These are phyloP conservation scores for Trichoderma orchidacearum DNA, from an alignment of 495 filamentous ascomycete genomes.

Conservation along the genomic window DNA sequence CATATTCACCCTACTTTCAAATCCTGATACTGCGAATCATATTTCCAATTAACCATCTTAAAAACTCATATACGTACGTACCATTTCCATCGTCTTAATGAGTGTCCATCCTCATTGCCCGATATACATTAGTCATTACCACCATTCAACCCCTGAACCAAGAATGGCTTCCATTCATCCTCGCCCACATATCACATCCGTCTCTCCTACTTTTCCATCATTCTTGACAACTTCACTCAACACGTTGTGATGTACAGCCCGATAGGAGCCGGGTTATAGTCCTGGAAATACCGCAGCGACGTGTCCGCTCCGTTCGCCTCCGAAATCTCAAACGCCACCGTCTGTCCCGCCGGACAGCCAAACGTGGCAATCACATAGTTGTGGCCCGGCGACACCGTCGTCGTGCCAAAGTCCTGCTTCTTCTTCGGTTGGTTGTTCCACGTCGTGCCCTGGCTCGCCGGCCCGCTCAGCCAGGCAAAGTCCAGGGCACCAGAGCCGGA, in stretches of 20 bases:
- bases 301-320: constrained; percentile 25
- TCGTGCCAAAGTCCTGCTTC: constrained; percentile 27
- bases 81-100: too few species aligned
- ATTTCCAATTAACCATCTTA: too few species aligned
- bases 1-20: too few species aligned
- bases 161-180: too few species aligned
- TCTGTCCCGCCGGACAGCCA: constrained; percentile 38
- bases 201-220: neutral
- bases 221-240: constrained; percentile 13
- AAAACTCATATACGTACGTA: too few species aligned
- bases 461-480: constrained; percentile 28
- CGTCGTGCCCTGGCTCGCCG: constrained; percentile 29
- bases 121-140: too few species aligned
- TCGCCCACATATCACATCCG: neutral
- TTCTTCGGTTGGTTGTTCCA: constrained; percentile 36
- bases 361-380: constrained; percentile 42
- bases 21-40: too few species aligned
- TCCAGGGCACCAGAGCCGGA: constrained; percentile 44
- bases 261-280: constrained; percentile 46
- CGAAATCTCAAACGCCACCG: constrained; percentile 33
- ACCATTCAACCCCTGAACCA: too few species aligned
- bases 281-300: constrained; percentile 49
- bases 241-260: constrained; percentile 44
- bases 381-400: constrained; percentile 40
- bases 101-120: too few species aligned